phyloP scores from a whole-genome alignment of 768 basidiomycete genomes.

The Naganishia antarctica region DNA sequence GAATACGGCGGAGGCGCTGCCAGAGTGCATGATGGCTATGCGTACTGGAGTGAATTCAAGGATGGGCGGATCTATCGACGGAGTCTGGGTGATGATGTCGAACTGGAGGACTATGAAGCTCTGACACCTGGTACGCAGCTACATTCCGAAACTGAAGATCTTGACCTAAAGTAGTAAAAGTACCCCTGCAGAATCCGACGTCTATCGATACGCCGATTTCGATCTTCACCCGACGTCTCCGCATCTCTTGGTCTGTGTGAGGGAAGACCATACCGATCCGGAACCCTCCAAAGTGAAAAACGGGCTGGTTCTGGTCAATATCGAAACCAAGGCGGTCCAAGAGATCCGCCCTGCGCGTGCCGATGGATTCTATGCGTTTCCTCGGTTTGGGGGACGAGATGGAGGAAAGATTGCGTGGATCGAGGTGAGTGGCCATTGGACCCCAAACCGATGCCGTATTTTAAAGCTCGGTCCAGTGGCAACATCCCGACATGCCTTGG shows the following conservation, averaged over 20 bases:
- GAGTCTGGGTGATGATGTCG: constrained; percentile 31
- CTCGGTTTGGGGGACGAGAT: constrained; percentile 58
- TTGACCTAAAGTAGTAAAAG: too few species aligned
- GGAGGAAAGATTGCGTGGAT: constrained; percentile 61
- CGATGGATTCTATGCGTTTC: constrained; percentile 68
- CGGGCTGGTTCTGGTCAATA: constrained; percentile 59
- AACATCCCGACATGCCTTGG: constrained; percentile 71
- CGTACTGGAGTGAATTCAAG: constrained; percentile 60
- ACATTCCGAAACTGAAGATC: too few species aligned
- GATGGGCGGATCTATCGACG: constrained; percentile 58
- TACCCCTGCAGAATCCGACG: constrained; percentile 56
- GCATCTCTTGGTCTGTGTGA: constrained; percentile 59
- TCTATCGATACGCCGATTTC: constrained; percentile 63
- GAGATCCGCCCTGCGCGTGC: constrained; percentile 53
- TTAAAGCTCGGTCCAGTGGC: constrained; percentile 25
- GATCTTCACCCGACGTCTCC: constrained; percentile 57
- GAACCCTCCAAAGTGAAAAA: constrained; percentile 58
- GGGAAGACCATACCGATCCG: constrained; percentile 66
- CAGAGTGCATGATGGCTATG: constrained; percentile 54
- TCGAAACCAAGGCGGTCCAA: constrained; percentile 51
- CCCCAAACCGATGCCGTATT: neutral
- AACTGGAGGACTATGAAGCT: constrained; percentile 49
- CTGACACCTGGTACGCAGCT: constrained; percentile 60
- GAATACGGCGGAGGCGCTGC: constrained; percentile 69
- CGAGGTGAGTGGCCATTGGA: constrained; percentile 53